Evolutionary conservation across 192 early-diverging fungal genomes (phyloP), one percentile per base, ranked within the genome.

Genomic region (Mortierella claussenii): DNA sequence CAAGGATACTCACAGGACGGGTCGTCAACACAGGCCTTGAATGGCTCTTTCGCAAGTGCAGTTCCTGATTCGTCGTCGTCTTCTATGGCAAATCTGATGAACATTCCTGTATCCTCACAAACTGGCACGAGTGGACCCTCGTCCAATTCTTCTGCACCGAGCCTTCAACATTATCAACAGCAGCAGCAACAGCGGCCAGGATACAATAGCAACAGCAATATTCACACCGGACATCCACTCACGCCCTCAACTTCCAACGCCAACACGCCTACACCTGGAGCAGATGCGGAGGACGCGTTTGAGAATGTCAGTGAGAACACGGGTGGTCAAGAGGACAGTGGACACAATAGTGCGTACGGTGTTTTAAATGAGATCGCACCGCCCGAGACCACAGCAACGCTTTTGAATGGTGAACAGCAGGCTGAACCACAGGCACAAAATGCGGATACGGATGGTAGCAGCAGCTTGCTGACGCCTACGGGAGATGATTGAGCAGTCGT

Each of bases 401-500:
- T 23, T 3, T 49, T 48, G 26, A 32, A 21, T 33, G 47, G 18
- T 36, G 49, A 63, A 0, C 46, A 37, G 7, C 48, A 53, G 37
- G 49, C 23, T 4, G 49, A 52, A 4, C 32, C n/a, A 8, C 52
- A 55, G 24, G n/a, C n/a, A n/a, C n/a, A n/a, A n/a, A n/a, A n/a
- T n/a, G 28, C 15, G 4, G 66, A 68, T 3, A 26, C 53, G 34
- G 20, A 47, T 27, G 67, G 67, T 33, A 60, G 57, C 33, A 51
- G 50, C 21, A 60, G 67, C 46, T 46, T 69, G 20, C 34, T 69
- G 46, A 69, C 67, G 6, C 67, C 67, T 10, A 60, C 48, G 4
- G 57, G 67, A 9, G 67, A 69, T 21, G 67, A 69, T 32, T 69
- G n/a, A n/a, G n/a, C n/a, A n/a, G n/a, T n/a, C n/a, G n/a, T n/a